phyloP scores from a whole-genome alignment of 805 yeast genomes.

The Zygosaccharomyces rouxii region DNA sequence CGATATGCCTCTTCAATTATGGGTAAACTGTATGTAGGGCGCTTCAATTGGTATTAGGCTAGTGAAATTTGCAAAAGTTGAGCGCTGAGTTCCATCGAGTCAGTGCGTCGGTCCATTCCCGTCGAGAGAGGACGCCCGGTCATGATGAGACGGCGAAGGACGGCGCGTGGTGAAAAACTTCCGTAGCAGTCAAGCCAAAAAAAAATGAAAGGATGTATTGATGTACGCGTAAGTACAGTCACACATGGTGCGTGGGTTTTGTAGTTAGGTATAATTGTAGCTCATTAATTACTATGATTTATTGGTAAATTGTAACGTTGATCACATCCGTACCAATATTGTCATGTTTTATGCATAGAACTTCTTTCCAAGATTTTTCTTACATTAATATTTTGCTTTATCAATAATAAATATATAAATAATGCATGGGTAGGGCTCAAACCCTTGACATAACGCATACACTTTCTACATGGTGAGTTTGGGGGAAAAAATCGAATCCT shows the following conservation, averaged over 20 bases:
- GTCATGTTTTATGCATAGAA: not conserved
- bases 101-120: slow-evolving; percentile 2
- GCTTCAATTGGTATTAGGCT: slow-evolving; percentile 3
- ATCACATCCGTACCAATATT: too few species aligned
- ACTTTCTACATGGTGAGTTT: slow-evolving; percentile 88
- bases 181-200: too few species aligned
- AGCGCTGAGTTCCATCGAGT: slow-evolving; percentile 1
- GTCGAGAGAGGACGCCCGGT: not conserved
- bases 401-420: not conserved
- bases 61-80: slow-evolving; percentile 6
- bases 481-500: slow-evolving; percentile 97
- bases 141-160: not conserved
- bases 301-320: too few species aligned
- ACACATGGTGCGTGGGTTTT: not conserved
- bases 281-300: too few species aligned
- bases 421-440: not conserved
- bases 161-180: slow-evolving; percentile 3
- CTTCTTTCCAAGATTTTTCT: not conserved
- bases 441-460: slow-evolving; percentile 60
- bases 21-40: not conserved
- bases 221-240: not conserved
- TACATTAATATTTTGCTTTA: not conserved
- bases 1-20: slow-evolving; percentile 1
- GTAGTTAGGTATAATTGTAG: too few species aligned
- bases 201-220: not conserved